Evolutionary conservation across 2,329 filamentous ascomycete genomes (phyloP), one percentile per base, ranked within the genome.

Genomic region (Fusarium euwallaceae): DNA sequence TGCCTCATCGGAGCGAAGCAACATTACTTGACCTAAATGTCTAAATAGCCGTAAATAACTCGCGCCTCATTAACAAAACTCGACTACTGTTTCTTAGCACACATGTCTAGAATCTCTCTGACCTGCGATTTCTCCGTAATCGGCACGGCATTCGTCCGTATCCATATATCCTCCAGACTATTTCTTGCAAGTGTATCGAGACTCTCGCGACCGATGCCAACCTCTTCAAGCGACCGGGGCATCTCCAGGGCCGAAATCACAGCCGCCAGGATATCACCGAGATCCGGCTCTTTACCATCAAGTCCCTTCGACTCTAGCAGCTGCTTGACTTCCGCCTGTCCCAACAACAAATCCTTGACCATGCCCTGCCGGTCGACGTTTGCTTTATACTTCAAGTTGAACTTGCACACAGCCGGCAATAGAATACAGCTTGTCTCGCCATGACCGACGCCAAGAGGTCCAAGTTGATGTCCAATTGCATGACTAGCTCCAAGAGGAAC

Each of bases 371-470:
- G 60, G 4, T 78, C 77, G 4, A 87, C 82, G 1, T 82, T 78
- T 0, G 76, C 66, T 39, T 77, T 79, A 2, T 32, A 56, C 0
- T 39, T 10, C 1, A 82, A 81, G 67, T 91, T 92, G 76, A 84
- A 91, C 76, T 87, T 88, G 76, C 88, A 88, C 7, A 92, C 39
- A 87, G 82, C 65, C 89, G 82, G 55, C 88, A 86, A 76, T 86
- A 92, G 32, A 22, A 74, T 73, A 11, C 72, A 73, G 11, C 72
- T 73, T 0, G 89, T 92, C 79, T 90, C 89, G 12, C 90, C 90
- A 76, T 92, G 89, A 0, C 87, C 86, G 3, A 91, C 89, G 0
- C 89, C 89, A 4, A 89, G 78, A 0, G 89, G 88, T 0, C 87
- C 87, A 0, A 89, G 82, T 76, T 87, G 87, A 75, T 89, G 87